Percentiles rank a stretch among this genome's conserved stretches.
phyloP scores from a whole-genome alignment of 192 early-diverging fungal genomes.

The Linnemannia hyalina region DNA sequence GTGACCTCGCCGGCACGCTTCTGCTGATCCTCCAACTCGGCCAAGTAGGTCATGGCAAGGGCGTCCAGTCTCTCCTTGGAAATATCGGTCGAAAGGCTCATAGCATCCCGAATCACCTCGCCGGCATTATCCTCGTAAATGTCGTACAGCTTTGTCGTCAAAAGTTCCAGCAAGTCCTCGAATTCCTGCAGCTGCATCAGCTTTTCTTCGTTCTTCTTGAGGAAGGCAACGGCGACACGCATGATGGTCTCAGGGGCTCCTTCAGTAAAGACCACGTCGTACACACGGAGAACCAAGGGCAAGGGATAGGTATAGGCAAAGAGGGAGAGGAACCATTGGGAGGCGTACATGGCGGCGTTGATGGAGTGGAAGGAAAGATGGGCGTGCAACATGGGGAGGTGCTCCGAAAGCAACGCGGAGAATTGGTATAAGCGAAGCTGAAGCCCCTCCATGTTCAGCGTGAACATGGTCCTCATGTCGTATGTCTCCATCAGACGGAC shows the following conservation, averaged over 20 bases:
- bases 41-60: conserved; percentile 70
- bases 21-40: conserved; percentile 65
- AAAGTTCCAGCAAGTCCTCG: conserved; percentile 85
- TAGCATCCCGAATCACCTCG: conserved; percentile 84
- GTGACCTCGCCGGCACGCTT: conserved; percentile 62
- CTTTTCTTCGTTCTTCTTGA: conserved; percentile 82
- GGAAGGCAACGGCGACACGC: conserved; percentile 87
- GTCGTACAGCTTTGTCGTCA: conserved; percentile 88
- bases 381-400: conserved; percentile 78
- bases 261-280: conserved; percentile 94
- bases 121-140: conserved; percentile 72
- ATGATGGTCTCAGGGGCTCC: conserved; percentile 93
- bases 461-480: conserved; percentile 92
- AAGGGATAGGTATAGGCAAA: conserved; percentile 98
- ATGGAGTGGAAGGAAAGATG: conserved; percentile 84
- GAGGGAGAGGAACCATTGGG: conserved; percentile 97
- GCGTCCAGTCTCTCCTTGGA: conserved; percentile 78
- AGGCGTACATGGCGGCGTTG: conserved; percentile 91
- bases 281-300: conserved; percentile 88
- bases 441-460: conserved; percentile 93
- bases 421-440: conserved; percentile 93
- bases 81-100: conserved; percentile 75
- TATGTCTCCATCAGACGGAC: conserved; percentile 96
- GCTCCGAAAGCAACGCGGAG: conserved; percentile 79
- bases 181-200: conserved; percentile 80